phyloP scores from a whole-genome alignment of 75 land plant species.

The Larix kaempferi region DNA sequence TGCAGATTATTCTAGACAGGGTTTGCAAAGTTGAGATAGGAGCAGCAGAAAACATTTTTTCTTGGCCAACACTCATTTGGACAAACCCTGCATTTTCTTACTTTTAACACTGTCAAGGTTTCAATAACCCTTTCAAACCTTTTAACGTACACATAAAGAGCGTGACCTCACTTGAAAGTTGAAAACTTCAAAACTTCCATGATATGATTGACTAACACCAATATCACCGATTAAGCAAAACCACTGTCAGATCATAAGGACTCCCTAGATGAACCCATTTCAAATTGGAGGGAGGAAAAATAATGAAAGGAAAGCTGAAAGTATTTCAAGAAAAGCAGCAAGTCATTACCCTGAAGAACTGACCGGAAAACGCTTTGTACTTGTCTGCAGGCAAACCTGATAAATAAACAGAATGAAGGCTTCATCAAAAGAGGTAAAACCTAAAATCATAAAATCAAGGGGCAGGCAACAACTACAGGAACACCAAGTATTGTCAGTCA shows the following conservation, averaged over 20 bases:
- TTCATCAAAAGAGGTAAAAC: background rate
- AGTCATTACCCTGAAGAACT: conserved; percentile 61
- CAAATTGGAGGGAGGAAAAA: background rate
- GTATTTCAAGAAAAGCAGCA: background rate
- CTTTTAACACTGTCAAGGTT: too few relatives aligned
- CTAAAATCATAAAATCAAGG: too few relatives aligned
- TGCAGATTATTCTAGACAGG: background rate
- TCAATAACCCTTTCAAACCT: too few relatives aligned
- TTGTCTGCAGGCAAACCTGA: conserved; percentile 86
- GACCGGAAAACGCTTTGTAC: conserved; percentile 49
- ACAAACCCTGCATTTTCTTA: too few relatives aligned
- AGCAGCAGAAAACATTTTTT: background rate
- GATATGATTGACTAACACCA: background rate
- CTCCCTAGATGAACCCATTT: background rate
- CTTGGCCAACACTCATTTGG: background rate
- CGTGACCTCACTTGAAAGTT: too few relatives aligned
- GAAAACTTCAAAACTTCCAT: background rate
- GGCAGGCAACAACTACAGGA: background rate
- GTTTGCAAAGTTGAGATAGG: background rate
- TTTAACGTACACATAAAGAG: too few relatives aligned
- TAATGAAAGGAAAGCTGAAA: background rate
- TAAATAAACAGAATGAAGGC: conserved; percentile 8
- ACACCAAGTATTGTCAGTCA: background rate
- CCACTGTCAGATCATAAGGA: background rate
- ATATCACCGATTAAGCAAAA: background rate